phyloP scores from a whole-genome alignment of 2,329 filamentous ascomycete species.

The Westerdykella ornata region DNA sequence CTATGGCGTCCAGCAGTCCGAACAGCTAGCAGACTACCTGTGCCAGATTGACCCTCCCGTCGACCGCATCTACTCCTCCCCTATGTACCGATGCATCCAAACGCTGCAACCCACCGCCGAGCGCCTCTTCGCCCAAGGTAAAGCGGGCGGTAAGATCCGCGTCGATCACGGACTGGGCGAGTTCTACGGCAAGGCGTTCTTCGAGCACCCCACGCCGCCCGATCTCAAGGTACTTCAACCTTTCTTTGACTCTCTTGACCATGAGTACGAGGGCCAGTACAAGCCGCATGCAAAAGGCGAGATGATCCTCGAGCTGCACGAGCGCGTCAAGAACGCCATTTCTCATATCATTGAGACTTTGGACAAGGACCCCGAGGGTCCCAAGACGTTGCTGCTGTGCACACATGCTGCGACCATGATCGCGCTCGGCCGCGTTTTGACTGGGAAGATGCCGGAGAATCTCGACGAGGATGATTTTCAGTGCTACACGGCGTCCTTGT shows the following conservation, averaged over 20 bases:
- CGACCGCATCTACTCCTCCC: constrained; percentile 62
- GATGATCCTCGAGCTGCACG: constrained; percentile 69
- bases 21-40: constrained; percentile 65
- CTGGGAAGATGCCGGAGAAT: constrained; percentile 66
- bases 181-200: constrained; percentile 84
- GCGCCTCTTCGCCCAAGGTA: constrained; percentile 24
- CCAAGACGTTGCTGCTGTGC: constrained; percentile 68
- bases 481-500: constrained; percentile 77
- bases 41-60: constrained; percentile 58
- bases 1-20: constrained; percentile 77
- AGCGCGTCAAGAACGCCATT: constrained; percentile 66
- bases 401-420: constrained; percentile 89
- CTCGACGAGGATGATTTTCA: constrained; percentile 70
- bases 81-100: constrained; percentile 39
- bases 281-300: constrained; percentile 70
- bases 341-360: constrained; percentile 63
- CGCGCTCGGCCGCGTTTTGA: constrained; percentile 73
- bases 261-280: constrained; percentile 55
- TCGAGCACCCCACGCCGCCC: constrained; percentile 77
- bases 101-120: constrained; percentile 36
- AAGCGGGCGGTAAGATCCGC: constrained; percentile 39
- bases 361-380: constrained; percentile 58
- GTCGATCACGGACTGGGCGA: constrained; percentile 57
- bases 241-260: constrained; percentile 58
- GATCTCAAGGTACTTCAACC: constrained; percentile 55